Conservation (phyloP, 1,284 basidiomycete species). For the Pseudozyma hubeiensis region DNA sequence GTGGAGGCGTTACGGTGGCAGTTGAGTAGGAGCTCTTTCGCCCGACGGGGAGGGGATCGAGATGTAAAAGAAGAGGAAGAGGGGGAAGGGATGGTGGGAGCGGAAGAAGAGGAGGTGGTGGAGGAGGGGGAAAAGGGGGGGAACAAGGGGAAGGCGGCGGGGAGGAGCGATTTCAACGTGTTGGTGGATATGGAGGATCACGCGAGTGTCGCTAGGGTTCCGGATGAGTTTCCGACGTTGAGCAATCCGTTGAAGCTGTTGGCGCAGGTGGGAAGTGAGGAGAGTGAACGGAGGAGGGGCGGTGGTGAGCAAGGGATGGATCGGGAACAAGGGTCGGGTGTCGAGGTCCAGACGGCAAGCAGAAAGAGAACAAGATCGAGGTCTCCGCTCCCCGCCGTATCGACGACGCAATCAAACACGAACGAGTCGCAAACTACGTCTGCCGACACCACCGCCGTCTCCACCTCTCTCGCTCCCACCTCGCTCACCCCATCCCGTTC, state of each 20-base stretch:
- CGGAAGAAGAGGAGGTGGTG: not conserved
- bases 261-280: constrained; percentile 40
- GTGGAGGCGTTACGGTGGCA: constrained; percentile 37
- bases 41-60: not conserved
- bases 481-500: not conserved
- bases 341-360: not conserved
- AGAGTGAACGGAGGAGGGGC: constrained; percentile 16
- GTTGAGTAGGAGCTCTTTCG: constrained; percentile 37
- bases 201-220: constrained; percentile 29
- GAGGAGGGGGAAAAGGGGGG: not conserved
- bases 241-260: constrained; percentile 49
- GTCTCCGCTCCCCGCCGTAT: not conserved
- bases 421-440: no score
- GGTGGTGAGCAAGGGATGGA: no score
- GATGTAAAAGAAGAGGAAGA: constrained; percentile 1
- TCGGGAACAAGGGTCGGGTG: no score
- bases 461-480: not conserved
- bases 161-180: constrained; percentile 37
- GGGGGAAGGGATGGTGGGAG: not conserved
- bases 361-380: constrained; percentile 8
- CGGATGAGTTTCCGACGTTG: constrained; percentile 37
- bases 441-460: no score
- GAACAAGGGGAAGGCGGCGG: not conserved
- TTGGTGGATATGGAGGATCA: constrained; percentile 48
- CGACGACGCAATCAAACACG: no score